A percentile compares a stretch with the other conserved stretches of the same genome.
Conservation (phyloP, 2,329 filamentous ascomycete genomes). For the Aureobasidium sp. region DNA sequence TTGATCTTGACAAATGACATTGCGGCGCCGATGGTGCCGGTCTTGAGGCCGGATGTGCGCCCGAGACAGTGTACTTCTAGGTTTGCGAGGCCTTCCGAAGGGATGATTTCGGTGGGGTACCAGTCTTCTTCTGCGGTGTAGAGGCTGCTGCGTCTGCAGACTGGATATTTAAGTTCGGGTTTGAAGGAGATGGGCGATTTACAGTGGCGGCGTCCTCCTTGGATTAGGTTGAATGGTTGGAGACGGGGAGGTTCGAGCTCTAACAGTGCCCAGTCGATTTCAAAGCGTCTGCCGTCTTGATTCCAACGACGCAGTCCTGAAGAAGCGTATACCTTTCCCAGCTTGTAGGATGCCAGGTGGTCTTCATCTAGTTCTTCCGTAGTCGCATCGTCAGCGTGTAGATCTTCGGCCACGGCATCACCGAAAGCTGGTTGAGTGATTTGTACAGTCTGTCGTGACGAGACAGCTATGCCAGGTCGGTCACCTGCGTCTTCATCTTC, state of each 20-base stretch:
- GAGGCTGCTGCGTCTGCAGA: conserved; percentile 22
- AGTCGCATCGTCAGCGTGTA: conserved; percentile 64
- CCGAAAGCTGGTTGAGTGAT: conserved; percentile 90
- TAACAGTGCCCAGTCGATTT: conserved; percentile 94
- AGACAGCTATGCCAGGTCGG: conserved; percentile 67
- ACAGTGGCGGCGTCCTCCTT: conserved; percentile 40
- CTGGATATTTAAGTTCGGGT: conserved; percentile 24
- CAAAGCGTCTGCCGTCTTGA: conserved; percentile 58
- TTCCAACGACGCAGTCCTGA: conserved; percentile 70
- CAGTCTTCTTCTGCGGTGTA: conserved; percentile 31
- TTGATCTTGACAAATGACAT: conserved; percentile 83
- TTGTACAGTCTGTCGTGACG: conserved; percentile 67
- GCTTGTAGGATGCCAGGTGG: conserved; percentile 67
- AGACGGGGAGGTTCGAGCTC: conserved; percentile 65
- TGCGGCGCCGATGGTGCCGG: conserved; percentile 67
- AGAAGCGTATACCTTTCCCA: conserved; percentile 82
- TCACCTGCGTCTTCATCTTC: conserved; percentile 48
- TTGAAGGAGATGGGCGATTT: conserved; percentile 25
- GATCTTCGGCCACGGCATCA: conserved; percentile 58
- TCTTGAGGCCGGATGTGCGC: conserved; percentile 76
- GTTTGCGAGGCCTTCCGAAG: conserved; percentile 58
- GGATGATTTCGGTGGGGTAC: conserved; percentile 43
- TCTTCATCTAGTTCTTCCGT: conserved; percentile 75
- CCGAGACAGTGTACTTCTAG: conserved; percentile 81
- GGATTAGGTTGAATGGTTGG: conserved; percentile 66